Percentiles rank a stretch among this genome's conserved stretches.
These are phyloP conservation scores for Tardiomyces digboiensis DNA, from an alignment of 1,139 yeast genomes.

Conservation along the genomic window DNA sequence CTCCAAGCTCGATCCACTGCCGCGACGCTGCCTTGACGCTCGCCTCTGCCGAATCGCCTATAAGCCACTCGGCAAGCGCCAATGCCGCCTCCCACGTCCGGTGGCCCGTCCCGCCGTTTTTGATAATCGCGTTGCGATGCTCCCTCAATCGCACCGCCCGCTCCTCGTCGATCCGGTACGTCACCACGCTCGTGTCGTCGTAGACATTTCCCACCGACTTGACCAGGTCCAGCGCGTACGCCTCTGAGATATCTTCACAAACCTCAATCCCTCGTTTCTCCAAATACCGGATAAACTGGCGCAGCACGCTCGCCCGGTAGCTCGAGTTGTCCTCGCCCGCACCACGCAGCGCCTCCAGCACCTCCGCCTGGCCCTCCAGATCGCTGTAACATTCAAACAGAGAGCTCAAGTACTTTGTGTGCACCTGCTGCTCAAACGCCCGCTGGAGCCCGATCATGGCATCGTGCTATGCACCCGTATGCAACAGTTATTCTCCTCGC, in stretches of 20 bases:
- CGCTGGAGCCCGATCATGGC: neutral
- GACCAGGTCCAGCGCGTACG: neutral
- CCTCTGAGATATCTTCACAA: neutral
- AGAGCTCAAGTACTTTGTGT: constrained; percentile 8
- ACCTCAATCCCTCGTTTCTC: neutral
- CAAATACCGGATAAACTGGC: neutral
- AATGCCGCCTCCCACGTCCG: constrained; percentile 95
- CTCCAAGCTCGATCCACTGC: constrained; percentile 56
- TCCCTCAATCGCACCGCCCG: constrained; percentile 10
- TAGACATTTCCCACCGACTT: neutral
- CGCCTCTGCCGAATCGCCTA: neutral
- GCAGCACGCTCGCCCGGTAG: constrained; percentile 1
- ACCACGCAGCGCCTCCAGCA: constrained; percentile 7
- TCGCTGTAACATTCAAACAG: constrained; percentile 4
- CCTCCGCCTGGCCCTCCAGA: constrained; percentile 7
- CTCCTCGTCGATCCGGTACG: constrained; percentile 4
- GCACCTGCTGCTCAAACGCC: constrained; percentile 17
- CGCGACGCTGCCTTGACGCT: neutral
- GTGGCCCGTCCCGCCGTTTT: constrained; percentile 71
- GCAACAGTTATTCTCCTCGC: too few relatives aligned
- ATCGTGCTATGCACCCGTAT: too few relatives aligned
- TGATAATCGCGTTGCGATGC: constrained; percentile 31
- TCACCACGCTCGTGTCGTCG: constrained; percentile 1
- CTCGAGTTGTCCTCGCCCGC: neutral
- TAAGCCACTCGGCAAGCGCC: constrained; percentile 45